Conservation (phyloP, 192 early-diverging fungal genomes). For the Entomortierella parvispora region DNA sequence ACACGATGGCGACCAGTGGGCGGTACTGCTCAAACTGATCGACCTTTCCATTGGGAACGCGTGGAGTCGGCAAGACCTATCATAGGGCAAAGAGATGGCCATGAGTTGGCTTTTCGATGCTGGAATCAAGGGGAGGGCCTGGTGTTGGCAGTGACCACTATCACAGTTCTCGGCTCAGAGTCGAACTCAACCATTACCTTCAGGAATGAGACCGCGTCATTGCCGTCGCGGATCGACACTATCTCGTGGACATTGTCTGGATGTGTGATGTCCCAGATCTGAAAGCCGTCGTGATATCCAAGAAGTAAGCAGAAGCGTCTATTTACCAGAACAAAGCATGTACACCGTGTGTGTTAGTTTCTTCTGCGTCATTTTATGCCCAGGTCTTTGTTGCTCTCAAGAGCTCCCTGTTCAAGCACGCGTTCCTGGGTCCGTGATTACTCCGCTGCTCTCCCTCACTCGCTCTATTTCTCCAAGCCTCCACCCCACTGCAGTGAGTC, state of each 20-base stretch:
- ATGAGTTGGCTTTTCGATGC: neutral
- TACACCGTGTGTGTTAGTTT: neutral
- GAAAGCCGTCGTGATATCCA: constrained; percentile 81
- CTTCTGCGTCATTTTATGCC: neutral
- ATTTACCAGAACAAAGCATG: neutral
- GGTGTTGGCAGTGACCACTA: neutral
- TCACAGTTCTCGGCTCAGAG: neutral
- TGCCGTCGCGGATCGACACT: constrained; percentile 63
- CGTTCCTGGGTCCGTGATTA: too few species aligned
- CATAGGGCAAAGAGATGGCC: neutral
- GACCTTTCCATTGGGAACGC: constrained; percentile 35
- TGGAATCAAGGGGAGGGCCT: neutral
- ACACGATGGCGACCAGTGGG: constrained; percentile 62
- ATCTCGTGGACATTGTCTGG: constrained; percentile 76
- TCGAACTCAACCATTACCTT: constrained; percentile 47
- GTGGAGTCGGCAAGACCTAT: constrained; percentile 47
- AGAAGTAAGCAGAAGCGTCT: constrained; percentile 66
- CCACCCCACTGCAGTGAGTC: too few species aligned
- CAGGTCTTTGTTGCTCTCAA: too few species aligned
- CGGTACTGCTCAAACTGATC: constrained; percentile 52
- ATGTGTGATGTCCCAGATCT: constrained; percentile 79
- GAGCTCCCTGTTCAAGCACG: too few species aligned
- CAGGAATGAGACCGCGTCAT: constrained; percentile 57
- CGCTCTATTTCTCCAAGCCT: too few species aligned
- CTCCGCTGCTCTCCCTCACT: too few species aligned